Evolutionary conservation across 1,139 yeast genomes (phyloP).

Genomic region (Eremothecium cymbalariae): DNA sequence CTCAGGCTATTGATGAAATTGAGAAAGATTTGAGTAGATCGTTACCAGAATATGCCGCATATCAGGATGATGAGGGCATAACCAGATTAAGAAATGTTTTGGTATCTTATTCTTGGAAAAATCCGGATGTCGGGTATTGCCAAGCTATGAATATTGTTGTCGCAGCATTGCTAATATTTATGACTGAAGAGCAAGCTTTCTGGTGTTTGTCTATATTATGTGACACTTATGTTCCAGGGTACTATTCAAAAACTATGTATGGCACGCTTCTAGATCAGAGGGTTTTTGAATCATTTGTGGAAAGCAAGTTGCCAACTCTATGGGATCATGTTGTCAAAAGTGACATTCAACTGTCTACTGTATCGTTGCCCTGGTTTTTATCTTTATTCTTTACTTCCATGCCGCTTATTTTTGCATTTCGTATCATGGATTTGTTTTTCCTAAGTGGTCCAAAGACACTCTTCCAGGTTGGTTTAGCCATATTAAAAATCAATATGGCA

Average conservation of each 20-base stretch:
- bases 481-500: slow-evolving; percentile 79
- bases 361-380: slow-evolving; percentile 93
- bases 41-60: slow-evolving; percentile 92
- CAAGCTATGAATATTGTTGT: slow-evolving; percentile 98
- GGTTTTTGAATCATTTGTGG: slow-evolving; percentile 85
- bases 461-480: slow-evolving; percentile 89
- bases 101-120: slow-evolving; percentile 93
- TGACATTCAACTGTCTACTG: slow-evolving; percentile 91
- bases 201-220: slow-evolving; percentile 85
- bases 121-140: slow-evolving; percentile 96
- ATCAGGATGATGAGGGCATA: slow-evolving; percentile 81
- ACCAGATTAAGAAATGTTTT: slow-evolving; percentile 75
- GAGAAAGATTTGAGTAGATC: slow-evolving; percentile 93
- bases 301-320: slow-evolving; percentile 78
- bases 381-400: slow-evolving; percentile 83
- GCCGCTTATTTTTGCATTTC: slow-evolving; percentile 89
- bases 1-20: slow-evolving; percentile 90
- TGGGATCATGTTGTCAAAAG: slow-evolving; percentile 72
- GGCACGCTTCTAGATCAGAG: slow-evolving; percentile 91
- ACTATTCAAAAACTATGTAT: slow-evolving; percentile 95
- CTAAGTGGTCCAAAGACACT: slow-evolving; percentile 83
- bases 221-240: slow-evolving; percentile 85
- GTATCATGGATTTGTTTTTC: slow-evolving; percentile 87
- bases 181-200: slow-evolving; percentile 96
- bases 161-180: slow-evolving; percentile 85